Base-by-base conservation (phyloP, 768 basidiomycete species). In the Phylloporus arenicola region DNA sequence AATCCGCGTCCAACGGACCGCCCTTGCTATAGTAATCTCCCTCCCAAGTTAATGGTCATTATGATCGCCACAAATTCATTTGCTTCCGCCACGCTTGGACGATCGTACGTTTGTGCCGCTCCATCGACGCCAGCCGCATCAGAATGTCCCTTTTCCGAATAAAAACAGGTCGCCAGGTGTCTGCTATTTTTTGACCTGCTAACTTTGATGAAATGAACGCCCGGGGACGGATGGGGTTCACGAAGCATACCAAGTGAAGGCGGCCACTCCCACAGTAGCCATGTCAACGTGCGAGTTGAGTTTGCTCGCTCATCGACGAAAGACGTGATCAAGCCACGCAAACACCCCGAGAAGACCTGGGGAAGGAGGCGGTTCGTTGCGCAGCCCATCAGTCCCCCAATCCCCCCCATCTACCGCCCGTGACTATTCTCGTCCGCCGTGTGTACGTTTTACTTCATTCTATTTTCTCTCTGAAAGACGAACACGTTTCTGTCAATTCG, bases 31-130 rank as follows among this genome's bases (percentile, higher is more conserved):
- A 12, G 16, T 35, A 40, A 22, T 40, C 40, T 24, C 22, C 14
- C 6, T 7, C 37, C 19, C 25, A 17, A 20, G 27, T 35, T 29
- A 25, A 14, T 16, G 33, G 35, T 37, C 27, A 43, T 49, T 48
- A 49, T 50, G 53, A 54, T 54, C 49, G 48, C 53, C 53, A 50
- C 48, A 34, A 38, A 41, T 50, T 54, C 53, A 49, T 53, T 53
- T 49, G 43, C 34, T 34, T 24, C 27, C 48, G 48, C 52, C 43
- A 52, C 52, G n/a, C 37, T 16, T 19, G 38, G 44, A 43, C 30
- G 52, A 48, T 48, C 46, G 49, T 42, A 35, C 50, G 38, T 17
- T 46, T 25, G 30, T 45, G 22, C 44, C 22, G 6, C 37, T 38
- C 37, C 37, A 38, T 20, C 37, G 4, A 38, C 37, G 37, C 37